A percentile compares a stretch with the other conserved stretches of the same genome.
These are phyloP conservation scores for Cordia subcordata DNA, from an alignment of 257 asterid genomes.

Conservation along the genomic window DNA sequence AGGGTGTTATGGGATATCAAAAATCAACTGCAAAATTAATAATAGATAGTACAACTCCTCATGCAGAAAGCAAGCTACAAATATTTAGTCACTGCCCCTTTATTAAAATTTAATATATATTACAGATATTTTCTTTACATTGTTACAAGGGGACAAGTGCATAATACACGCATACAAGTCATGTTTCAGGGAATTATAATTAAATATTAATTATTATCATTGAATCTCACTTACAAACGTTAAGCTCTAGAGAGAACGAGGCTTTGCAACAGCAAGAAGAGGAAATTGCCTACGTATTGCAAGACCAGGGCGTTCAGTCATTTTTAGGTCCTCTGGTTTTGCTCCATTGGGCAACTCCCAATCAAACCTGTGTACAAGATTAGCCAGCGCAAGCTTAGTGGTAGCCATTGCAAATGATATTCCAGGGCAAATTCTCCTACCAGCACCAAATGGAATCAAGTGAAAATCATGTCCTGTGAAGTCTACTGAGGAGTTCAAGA, in stretches of 20 bases:
- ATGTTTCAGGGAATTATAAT: too few species aligned
- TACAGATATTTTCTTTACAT: too few species aligned
- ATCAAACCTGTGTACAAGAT: conserved; percentile 31
- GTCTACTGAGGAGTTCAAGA: conserved; percentile 16
- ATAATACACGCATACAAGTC: too few species aligned
- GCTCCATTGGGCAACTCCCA: conserved; percentile 30
- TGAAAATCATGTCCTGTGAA: conserved; percentile 33
- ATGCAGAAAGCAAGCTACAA: too few species aligned
- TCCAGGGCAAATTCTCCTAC: conserved; percentile 39
- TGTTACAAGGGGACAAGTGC: too few species aligned
- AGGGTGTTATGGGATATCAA: too few species aligned
- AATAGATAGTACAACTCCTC: too few species aligned
- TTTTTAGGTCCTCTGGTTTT: conserved; percentile 28
- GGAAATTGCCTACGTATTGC: conserved; percentile 19
- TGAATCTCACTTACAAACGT: too few species aligned
- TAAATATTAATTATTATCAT: too few species aligned
- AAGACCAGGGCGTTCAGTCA: conserved; percentile 32
- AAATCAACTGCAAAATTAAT: too few species aligned
- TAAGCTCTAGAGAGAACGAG: not conserved
- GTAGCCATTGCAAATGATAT: conserved; percentile 15
- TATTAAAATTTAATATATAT: too few species aligned
- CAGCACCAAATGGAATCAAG: conserved; percentile 47
- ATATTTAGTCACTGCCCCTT: too few species aligned
- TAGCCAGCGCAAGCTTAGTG: conserved; percentile 29
- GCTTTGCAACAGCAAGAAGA: conserved; percentile 26